Base-by-base conservation (phyloP, 2,329 filamentous ascomycete genomes). In the Xylaria arbuscula region DNA sequence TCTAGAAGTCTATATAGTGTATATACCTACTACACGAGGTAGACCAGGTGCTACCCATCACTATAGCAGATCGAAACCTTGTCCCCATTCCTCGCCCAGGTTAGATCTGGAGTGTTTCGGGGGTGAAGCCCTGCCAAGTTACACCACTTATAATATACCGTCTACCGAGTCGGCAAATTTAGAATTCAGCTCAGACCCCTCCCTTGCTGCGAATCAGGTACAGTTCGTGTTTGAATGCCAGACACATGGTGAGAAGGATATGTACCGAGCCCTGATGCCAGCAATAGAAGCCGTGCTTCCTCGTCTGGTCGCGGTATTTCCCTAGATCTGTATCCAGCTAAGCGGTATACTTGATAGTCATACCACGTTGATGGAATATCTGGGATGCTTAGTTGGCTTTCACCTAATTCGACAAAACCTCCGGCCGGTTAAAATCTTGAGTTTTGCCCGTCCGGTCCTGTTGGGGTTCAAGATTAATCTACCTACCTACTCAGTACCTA, bases 361-460 rank as follows among this genome's bases (percentile, higher is more conserved):
- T 40, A 56, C 36, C 34, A 34, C 28, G 6, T 36, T 38, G 24
- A 45, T 9, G 17, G 51, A 19, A 17, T 34, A 19, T 24, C 28
- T 54, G 28, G 24, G 19, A 36, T 34, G 28, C 15, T 32, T 10
- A 36, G 28, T 60, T 55, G 56, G 19, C 28, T 15, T 66, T 59
- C 40, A 54, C 55, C 51, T 53, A 42, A 55, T 53, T 47, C n/a
- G 48, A 40, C 24, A 48, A 47, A 4, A 24, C 17, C 63, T 34
- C 53, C 42, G 55, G 8, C 61, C 64, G 67, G 64, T 61, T 67
- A 67, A 67, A 66, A 42, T 56, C 9, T 2, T 48, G 28, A 36
- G 50, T 22, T 69, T 48, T 57, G 55, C 19, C 64, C 48, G 54
- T 15, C 15, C 28, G 54, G 32, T 48, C 54, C 42, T 58, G 57